Base-by-base conservation (phyloP, 805 yeast species). In the Sporopachydermia lactativora region DNA sequence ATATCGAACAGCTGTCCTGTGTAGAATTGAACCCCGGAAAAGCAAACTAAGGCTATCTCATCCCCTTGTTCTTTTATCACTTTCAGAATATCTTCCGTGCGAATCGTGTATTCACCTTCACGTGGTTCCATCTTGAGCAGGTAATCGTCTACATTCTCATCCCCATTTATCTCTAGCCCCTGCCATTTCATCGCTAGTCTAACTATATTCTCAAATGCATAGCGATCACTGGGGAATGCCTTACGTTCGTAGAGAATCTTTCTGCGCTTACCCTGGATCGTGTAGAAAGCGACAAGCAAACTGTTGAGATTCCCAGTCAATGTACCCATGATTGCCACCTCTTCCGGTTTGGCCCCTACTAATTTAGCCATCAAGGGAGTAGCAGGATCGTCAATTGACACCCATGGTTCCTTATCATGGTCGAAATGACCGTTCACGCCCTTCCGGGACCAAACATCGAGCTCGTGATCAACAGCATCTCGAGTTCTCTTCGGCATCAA, bases 191-290 rank as follows among this genome's bases (percentile, higher is more conserved):
- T 17, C 34, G 17, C n/a, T 15, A 14, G 15, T 3, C 17, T 14
- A 18, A 5, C 19, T 58, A 43, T 63, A 52, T 83, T 82, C 46
- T 71, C 68, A 47, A 88, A 74, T 2, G 95, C 89, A 60, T 86
- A 88, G 60, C 72, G 82, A 56, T 88, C 97, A 0, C 95, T 82
- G 0, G 97, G 96, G 53, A 88, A 88, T 0, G 96, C 89, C 43
- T 78, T 81, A 49, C 76, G 76, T 52, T 88, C 97, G 54, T 82
- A 82, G 46, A 88, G 54, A 36, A 88, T 81, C 62, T 84, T 84
- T 45, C 70, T 67, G 47, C 77, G 69, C 3, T 49, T 53, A 2
- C 68, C 73, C 1, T 50, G 47, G 0, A 96, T 96, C 47, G 65
- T 68, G 60, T 84, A 88, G 54, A 89, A 88, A 8, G 83, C 68